phyloP scores from a whole-genome alignment of 257 asterid genomes.

The Jacaranda copaia region DNA sequence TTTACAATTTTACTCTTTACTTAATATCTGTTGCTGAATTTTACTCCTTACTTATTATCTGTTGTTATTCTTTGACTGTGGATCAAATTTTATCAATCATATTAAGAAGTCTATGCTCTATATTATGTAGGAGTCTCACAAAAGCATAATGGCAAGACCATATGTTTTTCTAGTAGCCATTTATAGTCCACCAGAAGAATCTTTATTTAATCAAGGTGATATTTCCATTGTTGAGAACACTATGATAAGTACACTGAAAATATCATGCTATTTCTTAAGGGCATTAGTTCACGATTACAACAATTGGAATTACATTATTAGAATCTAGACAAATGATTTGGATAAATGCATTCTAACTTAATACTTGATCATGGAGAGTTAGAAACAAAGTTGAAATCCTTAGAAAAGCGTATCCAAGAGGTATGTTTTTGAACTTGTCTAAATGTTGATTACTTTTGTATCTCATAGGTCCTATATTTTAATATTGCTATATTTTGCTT shows the following conservation, averaged over 20 bases:
- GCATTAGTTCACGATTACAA: slow-evolving; percentile 90
- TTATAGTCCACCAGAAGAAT: slow-evolving; percentile 79
- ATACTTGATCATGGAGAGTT: slow-evolving; percentile 80
- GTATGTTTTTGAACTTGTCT: slow-evolving; percentile 44
- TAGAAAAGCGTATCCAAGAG: slow-evolving; percentile 92
- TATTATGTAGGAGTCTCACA: slow-evolving; percentile 72
- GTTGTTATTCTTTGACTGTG: background rate
- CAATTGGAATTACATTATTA: slow-evolving; percentile 89
- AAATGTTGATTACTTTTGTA: background rate
- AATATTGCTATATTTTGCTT: too few species aligned
- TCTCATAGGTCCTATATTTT: background rate
- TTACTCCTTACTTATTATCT: background rate
- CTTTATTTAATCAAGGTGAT: slow-evolving; percentile 75
- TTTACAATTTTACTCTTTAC: too few species aligned
- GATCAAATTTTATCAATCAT: background rate
- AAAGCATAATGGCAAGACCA: slow-evolving; percentile 78
- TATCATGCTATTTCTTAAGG: slow-evolving; percentile 93
- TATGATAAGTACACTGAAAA: slow-evolving; percentile 88
- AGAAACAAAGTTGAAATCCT: slow-evolving; percentile 76
- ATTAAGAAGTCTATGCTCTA: slow-evolving; percentile 26
- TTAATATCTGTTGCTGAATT: too few species aligned
- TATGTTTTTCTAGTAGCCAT: slow-evolving; percentile 64
- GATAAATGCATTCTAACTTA: slow-evolving; percentile 86
- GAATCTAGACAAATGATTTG: slow-evolving; percentile 90
- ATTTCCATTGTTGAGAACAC: slow-evolving; percentile 66